phyloP scores from a whole-genome alignment of 2,329 filamentous ascomycete genomes.

The Ophiobolus disseminans region DNA sequence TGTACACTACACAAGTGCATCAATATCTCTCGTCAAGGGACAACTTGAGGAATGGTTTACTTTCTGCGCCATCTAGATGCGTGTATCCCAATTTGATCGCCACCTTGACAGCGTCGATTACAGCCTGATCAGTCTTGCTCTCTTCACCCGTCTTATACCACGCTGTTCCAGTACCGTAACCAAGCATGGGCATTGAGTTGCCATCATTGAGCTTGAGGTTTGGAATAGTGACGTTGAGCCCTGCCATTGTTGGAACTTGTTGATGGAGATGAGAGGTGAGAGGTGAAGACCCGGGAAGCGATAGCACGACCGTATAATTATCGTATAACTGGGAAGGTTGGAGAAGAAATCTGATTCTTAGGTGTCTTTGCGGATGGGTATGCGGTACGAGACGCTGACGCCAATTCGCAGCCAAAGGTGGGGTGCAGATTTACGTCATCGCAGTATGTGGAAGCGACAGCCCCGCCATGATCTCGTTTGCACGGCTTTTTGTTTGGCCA shows the following conservation, averaged over 20 bases:
- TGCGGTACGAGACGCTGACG: not conserved
- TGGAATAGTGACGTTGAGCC: slow-evolving; percentile 59
- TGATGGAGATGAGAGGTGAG: not conserved
- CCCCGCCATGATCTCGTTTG: not conserved
- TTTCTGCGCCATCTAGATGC: slow-evolving; percentile 78
- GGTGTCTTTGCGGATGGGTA: too few species aligned
- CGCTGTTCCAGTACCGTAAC: slow-evolving; percentile 76
- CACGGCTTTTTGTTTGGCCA: not conserved
- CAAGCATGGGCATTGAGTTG: slow-evolving; percentile 73
- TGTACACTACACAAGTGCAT: slow-evolving; percentile 51
- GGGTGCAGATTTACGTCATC: not conserved
- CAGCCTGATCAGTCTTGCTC: slow-evolving; percentile 62
- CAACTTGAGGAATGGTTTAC: slow-evolving; percentile 47
- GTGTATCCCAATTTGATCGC: slow-evolving; percentile 74
- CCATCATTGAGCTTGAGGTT: slow-evolving; percentile 76
- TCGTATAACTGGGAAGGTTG: not conserved
- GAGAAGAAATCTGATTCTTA: too few species aligned
- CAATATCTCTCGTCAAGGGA: not conserved
- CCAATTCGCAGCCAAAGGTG: not conserved
- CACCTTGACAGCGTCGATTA: slow-evolving; percentile 63
- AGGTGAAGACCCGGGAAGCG: too few species aligned
- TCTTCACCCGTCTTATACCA: slow-evolving; percentile 63
- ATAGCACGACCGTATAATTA: too few species aligned
- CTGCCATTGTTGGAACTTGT: slow-evolving; percentile 44
- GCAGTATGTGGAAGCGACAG: not conserved